These are phyloP conservation scores for Pseudomassariella vexata DNA, from an alignment of 2,329 filamentous ascomycete genomes.

Conservation along the genomic window DNA sequence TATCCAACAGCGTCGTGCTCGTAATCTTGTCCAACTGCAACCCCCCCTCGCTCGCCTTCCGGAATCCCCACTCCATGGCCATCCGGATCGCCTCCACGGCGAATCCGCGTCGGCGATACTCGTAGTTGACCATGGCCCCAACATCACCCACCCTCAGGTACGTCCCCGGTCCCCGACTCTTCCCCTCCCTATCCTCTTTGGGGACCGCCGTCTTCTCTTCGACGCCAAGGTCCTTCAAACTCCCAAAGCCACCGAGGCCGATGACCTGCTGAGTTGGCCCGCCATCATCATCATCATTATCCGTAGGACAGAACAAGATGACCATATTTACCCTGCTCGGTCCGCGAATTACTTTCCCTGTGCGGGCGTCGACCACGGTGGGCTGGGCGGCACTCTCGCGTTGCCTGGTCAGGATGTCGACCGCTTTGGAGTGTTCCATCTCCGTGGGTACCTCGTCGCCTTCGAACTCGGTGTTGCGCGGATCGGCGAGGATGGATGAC, in stretches of 20 bases:
- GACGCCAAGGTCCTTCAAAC: constrained; percentile 16
- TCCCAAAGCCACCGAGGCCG: constrained; percentile 23
- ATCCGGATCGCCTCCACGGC: constrained; percentile 18
- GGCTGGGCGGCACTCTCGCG: constrained; percentile 19
- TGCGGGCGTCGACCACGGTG: constrained; percentile 10
- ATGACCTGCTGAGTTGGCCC: too few relatives aligned
- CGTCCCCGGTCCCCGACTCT: too few relatives aligned
- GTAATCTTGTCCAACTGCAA: constrained; percentile 22
- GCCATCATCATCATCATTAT: too few relatives aligned
- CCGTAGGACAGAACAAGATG: constrained; percentile 15
- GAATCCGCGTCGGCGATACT: constrained; percentile 17
- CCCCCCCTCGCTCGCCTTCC: constrained; percentile 13
- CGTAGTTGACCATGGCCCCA: constrained; percentile 19
- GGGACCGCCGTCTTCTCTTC: background rate
- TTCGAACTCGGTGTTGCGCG: constrained; percentile 7
- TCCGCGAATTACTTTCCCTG: constrained; percentile 12
- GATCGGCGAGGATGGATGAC: constrained; percentile 19
- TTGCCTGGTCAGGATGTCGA: constrained; percentile 13
- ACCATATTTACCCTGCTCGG: constrained; percentile 20
- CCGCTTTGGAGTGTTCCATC: constrained; percentile 11
- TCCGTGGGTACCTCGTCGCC: constrained; percentile 11
- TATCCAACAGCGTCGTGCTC: constrained; percentile 16
- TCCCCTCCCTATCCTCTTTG: constrained; percentile 10
- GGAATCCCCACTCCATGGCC: constrained; percentile 21
- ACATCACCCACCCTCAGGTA: constrained; percentile 18